Evolutionary conservation across 768 basidiomycete genomes (phyloP), one percentile per base, ranked within the genome.

Genomic region (Hemileccinum rubropunctum): DNA sequence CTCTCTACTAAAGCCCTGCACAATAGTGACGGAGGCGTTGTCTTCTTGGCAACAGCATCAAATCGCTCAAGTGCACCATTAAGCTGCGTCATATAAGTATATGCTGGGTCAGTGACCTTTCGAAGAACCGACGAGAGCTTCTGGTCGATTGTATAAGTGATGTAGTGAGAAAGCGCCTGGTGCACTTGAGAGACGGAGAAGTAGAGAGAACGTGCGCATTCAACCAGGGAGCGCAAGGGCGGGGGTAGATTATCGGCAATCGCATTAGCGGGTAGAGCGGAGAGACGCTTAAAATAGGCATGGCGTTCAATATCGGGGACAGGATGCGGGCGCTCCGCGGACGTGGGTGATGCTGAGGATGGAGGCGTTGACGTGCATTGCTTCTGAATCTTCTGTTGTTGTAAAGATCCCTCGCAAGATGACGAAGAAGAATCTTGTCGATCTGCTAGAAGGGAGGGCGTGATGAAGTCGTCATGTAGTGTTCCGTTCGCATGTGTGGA

Each of bases 231-330:
- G 18, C 83, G 70, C 8, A 98, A 73, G 13, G 86, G 71, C 14
- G 76, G 71, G 1, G 95, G 90, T 9, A 97, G 78, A 17, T 83
- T 76, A 57, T 79, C 81, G 17, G 83, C 77, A 28, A 82, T 76
- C 8, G 76, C 71, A 28, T 81, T 78, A 1, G 74, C 70, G 2
- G 88, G 87, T 5, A 92, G 71, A 28, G 85, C 83, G 2, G 92
- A 93, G 20, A 95, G 75, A n/a, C 94, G 84, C 33, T 87, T 86
- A 71, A 99, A 99, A 69, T 99, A 98, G 2, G 91, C 89, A 60
- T 92, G 88, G 20, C 90, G 82, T 61, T 95, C 91, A 4, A 81
- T 78, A 36, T 91, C 83, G 17, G 81, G 79, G 3, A 78, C 72
- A 1, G 75, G 67, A 37, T 71, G 74, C 6, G 58, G 45, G 36